Base-by-base conservation (phyloP, 768 basidiomycete genomes). In the Psilocybe cubensis region DNA sequence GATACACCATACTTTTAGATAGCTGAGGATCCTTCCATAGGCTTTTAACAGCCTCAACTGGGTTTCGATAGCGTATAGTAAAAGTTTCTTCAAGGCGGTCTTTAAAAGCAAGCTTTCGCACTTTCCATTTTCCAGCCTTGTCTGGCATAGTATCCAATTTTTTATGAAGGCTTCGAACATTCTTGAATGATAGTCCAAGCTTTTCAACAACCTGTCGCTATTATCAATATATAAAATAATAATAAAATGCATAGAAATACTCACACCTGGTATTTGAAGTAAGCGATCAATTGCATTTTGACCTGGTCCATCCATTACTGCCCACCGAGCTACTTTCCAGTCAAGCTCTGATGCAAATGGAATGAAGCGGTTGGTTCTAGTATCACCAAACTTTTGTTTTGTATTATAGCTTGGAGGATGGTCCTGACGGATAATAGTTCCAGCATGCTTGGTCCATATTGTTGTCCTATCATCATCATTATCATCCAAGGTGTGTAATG, bases 11-110 rank as follows among this genome's bases (percentile, higher is more conserved):
- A 5, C 63, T 20, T 3, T 70, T 62, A 0, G 52, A 42, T 29
- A 77, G 71, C 2, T 53, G 41, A 2, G 70, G 67, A 47, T 76
- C 73, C 17, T 63, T 61, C 31, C 73, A 67, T 0, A 77, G 62
- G 10, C 68, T 62, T 18, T 63, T 49, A 18, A 75, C 65, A 25
- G 67, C 70, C 31, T 71, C 64, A 20, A 76, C 40, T 12, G 71
- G 70, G 56, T 76, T 60, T 1, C 70, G 58, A 43, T 60, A 56
- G 2, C 59, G 51, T 5, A 70, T 52, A 1, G 62, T 66, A 43
- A 60, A 68, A 5, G 28, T 62, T 3, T 67, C 61, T 2, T 63
- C 56, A 0, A 64, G 66, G 3, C 42, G 25, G 44, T 71, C 72
- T 0, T 55, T 43, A 54, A 73, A 73, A 1, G 21, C 23, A 11